Percentiles rank a stretch among this genome's conserved stretches.
These are phyloP conservation scores for Trametopsis cervina DNA, from an alignment of 768 basidiomycete genomes.

Conservation along the genomic window DNA sequence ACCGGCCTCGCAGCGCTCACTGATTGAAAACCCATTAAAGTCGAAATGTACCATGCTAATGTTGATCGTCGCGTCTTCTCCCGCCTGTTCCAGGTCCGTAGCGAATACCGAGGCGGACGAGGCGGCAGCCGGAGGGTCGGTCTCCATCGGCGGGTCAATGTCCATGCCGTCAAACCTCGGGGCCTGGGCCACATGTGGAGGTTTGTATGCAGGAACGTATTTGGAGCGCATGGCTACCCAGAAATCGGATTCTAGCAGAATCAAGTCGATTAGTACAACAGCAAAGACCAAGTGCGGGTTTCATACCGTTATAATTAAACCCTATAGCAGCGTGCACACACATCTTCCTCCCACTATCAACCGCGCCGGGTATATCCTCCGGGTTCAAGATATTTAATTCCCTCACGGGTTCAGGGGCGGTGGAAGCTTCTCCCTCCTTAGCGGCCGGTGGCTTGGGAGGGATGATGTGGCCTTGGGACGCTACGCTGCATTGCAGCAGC, in stretches of 20 bases:
- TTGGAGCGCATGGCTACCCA: slow-evolving; percentile 58
- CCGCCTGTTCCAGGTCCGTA: slow-evolving; percentile 45
- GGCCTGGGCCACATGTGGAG: slow-evolving; percentile 15
- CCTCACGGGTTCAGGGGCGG: too few species aligned
- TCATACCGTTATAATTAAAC: slow-evolving; percentile 49
- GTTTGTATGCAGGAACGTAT: slow-evolving; percentile 31
- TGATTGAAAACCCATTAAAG: slow-evolving; percentile 31
- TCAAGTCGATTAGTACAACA: background rate
- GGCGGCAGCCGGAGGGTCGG: slow-evolving; percentile 20
- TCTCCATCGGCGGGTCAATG: slow-evolving; percentile 31
- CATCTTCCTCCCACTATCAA: slow-evolving; percentile 33
- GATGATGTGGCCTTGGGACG: background rate
- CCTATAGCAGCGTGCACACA: slow-evolving; percentile 58
- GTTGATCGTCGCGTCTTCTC: slow-evolving; percentile 54
- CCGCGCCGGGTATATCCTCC: slow-evolving; percentile 19
- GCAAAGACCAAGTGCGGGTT: background rate
- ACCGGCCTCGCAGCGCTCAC: background rate
- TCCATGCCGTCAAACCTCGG: slow-evolving; percentile 35
- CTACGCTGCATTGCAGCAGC: slow-evolving; percentile 27
- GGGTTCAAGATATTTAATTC: background rate
- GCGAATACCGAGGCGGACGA: slow-evolving; percentile 24
- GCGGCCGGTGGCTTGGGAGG: background rate
- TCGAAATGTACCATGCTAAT: slow-evolving; percentile 52
- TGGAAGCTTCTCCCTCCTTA: background rate
- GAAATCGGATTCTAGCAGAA: slow-evolving; percentile 42